These are phyloP conservation scores for Colletotrichum tropicicola DNA, from an alignment of 2,329 filamentous ascomycete genomes.

Conservation along the genomic window DNA sequence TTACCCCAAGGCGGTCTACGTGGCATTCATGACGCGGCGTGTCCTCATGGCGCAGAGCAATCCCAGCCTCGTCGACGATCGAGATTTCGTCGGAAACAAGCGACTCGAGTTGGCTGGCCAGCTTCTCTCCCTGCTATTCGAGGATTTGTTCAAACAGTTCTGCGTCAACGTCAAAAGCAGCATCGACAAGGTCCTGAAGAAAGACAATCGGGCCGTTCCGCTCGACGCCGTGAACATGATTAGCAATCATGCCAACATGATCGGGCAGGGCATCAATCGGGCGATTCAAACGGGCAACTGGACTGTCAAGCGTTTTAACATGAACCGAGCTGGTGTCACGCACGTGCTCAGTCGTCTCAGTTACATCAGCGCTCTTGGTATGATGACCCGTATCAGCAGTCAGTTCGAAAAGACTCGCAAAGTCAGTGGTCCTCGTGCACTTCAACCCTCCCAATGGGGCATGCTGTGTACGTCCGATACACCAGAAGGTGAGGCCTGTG, in stretches of 20 bases:
- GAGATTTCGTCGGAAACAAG: constrained; percentile 99
- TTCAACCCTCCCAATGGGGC: constrained; percentile 97
- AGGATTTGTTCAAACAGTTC: constrained; percentile 98
- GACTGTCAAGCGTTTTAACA: constrained; percentile 97
- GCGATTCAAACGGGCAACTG: constrained; percentile 98
- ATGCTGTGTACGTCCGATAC: constrained; percentile 98
- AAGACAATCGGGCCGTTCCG: constrained; percentile 86
- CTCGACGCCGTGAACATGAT: constrained; percentile 90
- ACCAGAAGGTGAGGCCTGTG: constrained; percentile 97
- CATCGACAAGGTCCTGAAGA: constrained; percentile 95
- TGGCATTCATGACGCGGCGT: constrained; percentile 96
- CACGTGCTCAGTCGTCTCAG: constrained; percentile 95
- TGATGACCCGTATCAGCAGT: constrained; percentile 99
- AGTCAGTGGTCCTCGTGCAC: constrained; percentile 91
- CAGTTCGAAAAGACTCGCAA: constrained; percentile 99
- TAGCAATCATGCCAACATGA: constrained; percentile 83
- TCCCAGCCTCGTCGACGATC: constrained; percentile 88
- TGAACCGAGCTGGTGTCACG: constrained; percentile 96
- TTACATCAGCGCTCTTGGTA: constrained; percentile 95
- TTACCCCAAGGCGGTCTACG: constrained; percentile 94
- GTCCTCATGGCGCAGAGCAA: constrained; percentile 95
- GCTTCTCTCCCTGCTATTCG: constrained; percentile 91
- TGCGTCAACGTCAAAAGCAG: constrained; percentile 88
- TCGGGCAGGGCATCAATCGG: constrained; percentile 92
- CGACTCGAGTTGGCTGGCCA: constrained; percentile 94